phyloP scores from a whole-genome alignment of 2,329 filamentous ascomycete species.

The Aspergillus thermomutatus region DNA sequence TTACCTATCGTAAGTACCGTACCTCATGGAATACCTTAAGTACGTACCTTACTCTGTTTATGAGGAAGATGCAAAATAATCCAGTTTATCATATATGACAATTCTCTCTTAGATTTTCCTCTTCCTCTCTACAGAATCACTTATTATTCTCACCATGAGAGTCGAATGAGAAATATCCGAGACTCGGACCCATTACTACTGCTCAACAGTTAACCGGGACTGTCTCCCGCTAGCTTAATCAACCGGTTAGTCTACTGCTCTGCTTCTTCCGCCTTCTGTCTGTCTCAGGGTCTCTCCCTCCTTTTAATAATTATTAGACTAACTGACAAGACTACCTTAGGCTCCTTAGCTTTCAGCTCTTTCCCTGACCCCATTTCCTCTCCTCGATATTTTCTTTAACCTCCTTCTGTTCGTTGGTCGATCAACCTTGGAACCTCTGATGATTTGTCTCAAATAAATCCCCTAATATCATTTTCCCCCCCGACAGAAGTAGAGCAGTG shows the following conservation, averaged over 20 bases:
- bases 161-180: background rate
- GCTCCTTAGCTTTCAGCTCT: background rate
- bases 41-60: background rate
- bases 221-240: background rate
- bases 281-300: slow-evolving; percentile 6
- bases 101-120: background rate
- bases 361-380: slow-evolving; percentile 1
- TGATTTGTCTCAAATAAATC: background rate
- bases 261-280: slow-evolving; percentile 9
- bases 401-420: background rate
- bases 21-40: no score
- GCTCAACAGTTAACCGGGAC: no score
- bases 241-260: slow-evolving; percentile 4
- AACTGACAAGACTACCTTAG: background rate
- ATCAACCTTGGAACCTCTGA: background rate
- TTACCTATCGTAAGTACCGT: no score
- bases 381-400: slow-evolving; percentile 1
- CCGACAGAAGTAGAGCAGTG: slow-evolving; percentile 22
- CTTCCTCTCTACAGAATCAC: background rate
- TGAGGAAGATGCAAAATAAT: background rate
- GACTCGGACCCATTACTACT: background rate
- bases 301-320: slow-evolving; percentile 5
- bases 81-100: background rate
- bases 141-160: background rate
- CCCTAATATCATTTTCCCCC: background rate